phyloP scores from a whole-genome alignment of 495 filamentous ascomycete genomes.

The Lepidopterella palustris region DNA sequence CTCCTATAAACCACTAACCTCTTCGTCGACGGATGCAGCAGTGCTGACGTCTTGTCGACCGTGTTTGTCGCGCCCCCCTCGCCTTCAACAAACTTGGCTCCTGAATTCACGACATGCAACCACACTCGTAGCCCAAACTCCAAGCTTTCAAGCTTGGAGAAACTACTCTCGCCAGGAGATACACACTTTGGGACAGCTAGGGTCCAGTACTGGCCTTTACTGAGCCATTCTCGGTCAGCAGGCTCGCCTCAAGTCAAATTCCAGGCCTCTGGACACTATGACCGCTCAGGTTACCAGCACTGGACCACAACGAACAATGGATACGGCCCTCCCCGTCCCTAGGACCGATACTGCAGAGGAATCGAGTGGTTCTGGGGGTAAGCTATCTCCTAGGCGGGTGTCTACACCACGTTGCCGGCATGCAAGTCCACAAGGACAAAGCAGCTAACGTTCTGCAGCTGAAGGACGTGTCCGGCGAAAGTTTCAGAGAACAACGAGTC shows the following conservation, averaged over 20 bases:
- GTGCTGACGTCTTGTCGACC: neutral
- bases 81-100: constrained; percentile 10
- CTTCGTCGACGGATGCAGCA: neutral
- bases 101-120: constrained; percentile 19
- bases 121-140: constrained; percentile 23
- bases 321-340: constrained; percentile 20
- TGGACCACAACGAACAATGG: constrained; percentile 24
- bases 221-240: constrained; percentile 10
- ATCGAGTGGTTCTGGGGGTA: constrained; percentile 30
- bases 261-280: constrained; percentile 16
- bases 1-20: neutral
- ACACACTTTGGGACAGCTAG: neutral
- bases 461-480: constrained; percentile 35
- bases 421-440: constrained; percentile 1
- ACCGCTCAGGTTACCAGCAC: constrained; percentile 18
- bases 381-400: constrained; percentile 1
- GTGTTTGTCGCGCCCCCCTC: neutral
- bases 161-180: constrained; percentile 1
- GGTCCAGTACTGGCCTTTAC: neutral
- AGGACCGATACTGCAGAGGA: constrained; percentile 24
- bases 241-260: neutral
- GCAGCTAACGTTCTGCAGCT: constrained; percentile 12
- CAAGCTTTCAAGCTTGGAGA: constrained; percentile 33
- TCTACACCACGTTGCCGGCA: neutral
- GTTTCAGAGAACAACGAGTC: constrained; percentile 29